Conservation (phyloP, 768 basidiomycete species). For the Hemileccinum rubropunctum region DNA sequence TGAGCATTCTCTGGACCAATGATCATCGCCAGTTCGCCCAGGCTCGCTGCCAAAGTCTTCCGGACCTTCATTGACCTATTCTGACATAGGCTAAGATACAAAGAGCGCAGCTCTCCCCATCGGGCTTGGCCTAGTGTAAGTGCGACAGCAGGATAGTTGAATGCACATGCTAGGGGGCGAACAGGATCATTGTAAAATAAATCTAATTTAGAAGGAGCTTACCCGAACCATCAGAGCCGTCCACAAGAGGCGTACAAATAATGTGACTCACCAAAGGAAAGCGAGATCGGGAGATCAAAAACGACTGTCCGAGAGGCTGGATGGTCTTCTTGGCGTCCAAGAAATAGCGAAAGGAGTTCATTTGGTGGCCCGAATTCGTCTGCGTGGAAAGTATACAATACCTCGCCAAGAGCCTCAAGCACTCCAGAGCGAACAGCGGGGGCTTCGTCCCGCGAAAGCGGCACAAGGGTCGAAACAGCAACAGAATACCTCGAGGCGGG, state of each 20-base stretch:
- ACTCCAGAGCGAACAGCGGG: conserved; percentile 73
- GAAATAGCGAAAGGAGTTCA: conserved; percentile 73
- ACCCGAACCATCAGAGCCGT: conserved; percentile 5
- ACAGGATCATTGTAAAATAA: conserved; percentile 62
- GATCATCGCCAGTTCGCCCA: conserved; percentile 87
- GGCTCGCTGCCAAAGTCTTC: conserved; percentile 78
- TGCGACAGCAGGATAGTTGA: conserved; percentile 90
- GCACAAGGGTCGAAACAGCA: conserved; percentile 61
- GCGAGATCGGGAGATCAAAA: conserved; percentile 5
- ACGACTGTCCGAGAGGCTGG: conserved; percentile 31
- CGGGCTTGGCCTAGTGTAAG: conserved; percentile 72
- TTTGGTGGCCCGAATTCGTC: conserved; percentile 62
- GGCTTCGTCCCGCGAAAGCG: conserved; percentile 62
- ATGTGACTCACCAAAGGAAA: conserved; percentile 19
- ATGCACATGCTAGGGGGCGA: conserved; percentile 76
- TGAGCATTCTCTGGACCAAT: conserved; percentile 69
- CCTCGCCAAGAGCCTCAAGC: conserved; percentile 86
- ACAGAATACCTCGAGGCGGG: conserved; percentile 55
- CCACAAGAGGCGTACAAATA: not conserved
- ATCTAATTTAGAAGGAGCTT: conserved; percentile 34
- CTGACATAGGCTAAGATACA: conserved; percentile 65
- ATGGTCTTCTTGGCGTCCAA: conserved; percentile 53
- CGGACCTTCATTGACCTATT: conserved; percentile 63
- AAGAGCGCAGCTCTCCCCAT: conserved; percentile 70
- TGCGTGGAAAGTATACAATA: conserved; percentile 78